Base-by-base conservation (phyloP, 805 yeast genomes). In the Naumovozyma dairenensis region DNA sequence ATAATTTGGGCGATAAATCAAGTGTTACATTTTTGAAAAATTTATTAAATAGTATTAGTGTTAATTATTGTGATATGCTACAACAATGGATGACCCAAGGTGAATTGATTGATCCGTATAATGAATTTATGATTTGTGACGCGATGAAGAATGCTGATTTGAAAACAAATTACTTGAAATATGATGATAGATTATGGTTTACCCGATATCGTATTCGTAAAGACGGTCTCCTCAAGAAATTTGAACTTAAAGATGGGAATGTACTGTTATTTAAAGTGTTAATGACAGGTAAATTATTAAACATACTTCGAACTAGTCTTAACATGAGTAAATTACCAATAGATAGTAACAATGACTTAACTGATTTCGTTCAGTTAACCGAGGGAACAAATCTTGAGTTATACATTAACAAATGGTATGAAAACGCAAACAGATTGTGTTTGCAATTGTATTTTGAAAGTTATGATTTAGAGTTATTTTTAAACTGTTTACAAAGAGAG, bases 81-180 rank as follows among this genome's bases (percentile, higher is more conserved):
- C 77, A 80, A 44, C 52, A 61, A n/a, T 92, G 98, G 98, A 64
- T 89, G 13, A 66, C 69, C 4, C 60, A 67, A 31, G 98, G 98
- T 0, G 62, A 64, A 5, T 63, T 92, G 7, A 68, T 72, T 41
- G 98, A 92, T 46, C 84, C 83, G 1, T 75, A 74, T 49, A 74
- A 77, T 25, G 98, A 89, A 54, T 92, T 92, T 52, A 59, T 86
- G 49, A 72, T 92, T n/a, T 67, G 71, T 19, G 57, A 57, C 37
- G 50, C 58, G 2, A 46, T 49, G 46, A 40, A 44, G 32, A 35
- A 39, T 29, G 33, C 25, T 13, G 33, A 34, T 17, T 28, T 37
- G 6, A 35, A 34, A 16, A 37, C 34, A 19, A 14, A 32, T 20
- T 31, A 42, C 15, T 45, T 40, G 6, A 38, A 43, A 5, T 39